Conservation (phyloP, 352 stramenopile genomes). For the Chrysophaeum taylorii region DNA sequence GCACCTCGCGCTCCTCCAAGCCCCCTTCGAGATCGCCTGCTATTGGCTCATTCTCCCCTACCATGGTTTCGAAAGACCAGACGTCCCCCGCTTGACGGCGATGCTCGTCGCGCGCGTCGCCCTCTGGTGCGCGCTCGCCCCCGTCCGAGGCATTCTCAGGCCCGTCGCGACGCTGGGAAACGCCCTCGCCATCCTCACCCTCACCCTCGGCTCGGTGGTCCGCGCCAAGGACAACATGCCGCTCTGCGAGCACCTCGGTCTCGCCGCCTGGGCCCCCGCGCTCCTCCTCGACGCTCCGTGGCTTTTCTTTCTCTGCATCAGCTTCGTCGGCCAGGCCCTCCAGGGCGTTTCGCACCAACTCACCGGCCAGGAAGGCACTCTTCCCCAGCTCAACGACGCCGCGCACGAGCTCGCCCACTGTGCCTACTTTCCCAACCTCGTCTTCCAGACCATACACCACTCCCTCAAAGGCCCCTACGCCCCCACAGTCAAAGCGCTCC, state of each 20-base stretch:
- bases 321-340: neutral
- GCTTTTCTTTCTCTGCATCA: neutral
- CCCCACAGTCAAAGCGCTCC: neutral
- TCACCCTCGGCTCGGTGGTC: neutral
- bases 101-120: no score
- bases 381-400: neutral
- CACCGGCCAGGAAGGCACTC: neutral
- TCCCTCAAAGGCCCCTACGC: neutral
- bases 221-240: neutral
- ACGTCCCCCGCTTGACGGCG: no score
- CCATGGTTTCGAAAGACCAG: no score
- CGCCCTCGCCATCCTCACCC: no score
- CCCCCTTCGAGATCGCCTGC: no score
- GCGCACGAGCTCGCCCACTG: neutral
- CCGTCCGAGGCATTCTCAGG: no score
- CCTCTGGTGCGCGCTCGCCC: no score
- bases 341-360: neutral
- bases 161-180: no score
- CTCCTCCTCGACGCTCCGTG: neutral
- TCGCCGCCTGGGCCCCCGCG: neutral
- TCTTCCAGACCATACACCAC: neutral
- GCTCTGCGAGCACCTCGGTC: neutral
- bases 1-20: no score
- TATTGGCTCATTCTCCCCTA: no score
- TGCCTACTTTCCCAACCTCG: neutral